Evolutionary conservation across 148 eudicot species (phyloP).

Genomic region (Amaranthus hypochondriacus): DNA sequence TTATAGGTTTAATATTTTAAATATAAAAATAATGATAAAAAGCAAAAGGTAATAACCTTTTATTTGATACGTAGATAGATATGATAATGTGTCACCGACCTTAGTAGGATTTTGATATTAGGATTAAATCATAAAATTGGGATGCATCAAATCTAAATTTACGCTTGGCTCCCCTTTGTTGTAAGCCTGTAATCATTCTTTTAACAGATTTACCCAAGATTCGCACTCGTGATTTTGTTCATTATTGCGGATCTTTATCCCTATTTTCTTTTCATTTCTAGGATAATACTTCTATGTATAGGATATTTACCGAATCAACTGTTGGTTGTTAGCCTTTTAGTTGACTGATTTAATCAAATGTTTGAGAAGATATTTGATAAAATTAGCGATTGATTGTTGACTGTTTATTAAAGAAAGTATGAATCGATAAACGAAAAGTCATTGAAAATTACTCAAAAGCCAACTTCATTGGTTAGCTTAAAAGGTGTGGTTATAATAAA

Average conservation of each 20-base stretch:
- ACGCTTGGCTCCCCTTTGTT: constrained; percentile 15
- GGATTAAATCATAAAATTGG: constrained; percentile 19
- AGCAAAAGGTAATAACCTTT: constrained; percentile 16
- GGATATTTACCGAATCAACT: too few species aligned
- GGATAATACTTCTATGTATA: too few species aligned
- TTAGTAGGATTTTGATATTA: constrained; percentile 7
- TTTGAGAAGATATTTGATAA: too few species aligned
- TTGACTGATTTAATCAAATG: too few species aligned
- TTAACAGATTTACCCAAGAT: constrained; percentile 5
- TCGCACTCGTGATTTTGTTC: background rate
- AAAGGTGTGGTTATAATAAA: too few species aligned
- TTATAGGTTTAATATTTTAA: too few species aligned
- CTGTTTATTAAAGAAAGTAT: too few species aligned
- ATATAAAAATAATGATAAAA: background rate
- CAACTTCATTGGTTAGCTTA: too few species aligned
- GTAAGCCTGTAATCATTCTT: constrained; percentile 25
- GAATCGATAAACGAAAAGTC: too few species aligned
- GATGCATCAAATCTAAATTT: constrained; percentile 24
- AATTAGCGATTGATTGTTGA: too few species aligned
- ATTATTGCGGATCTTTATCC: background rate
- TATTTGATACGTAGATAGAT: background rate
- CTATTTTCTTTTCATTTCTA: background rate
- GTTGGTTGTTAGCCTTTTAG: too few species aligned
- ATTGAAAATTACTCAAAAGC: too few species aligned
- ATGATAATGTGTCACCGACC: constrained; percentile 18